Evolutionary conservation across 805 yeast genomes (phyloP).

Genomic region (Saccharomycopsis sp.): DNA sequence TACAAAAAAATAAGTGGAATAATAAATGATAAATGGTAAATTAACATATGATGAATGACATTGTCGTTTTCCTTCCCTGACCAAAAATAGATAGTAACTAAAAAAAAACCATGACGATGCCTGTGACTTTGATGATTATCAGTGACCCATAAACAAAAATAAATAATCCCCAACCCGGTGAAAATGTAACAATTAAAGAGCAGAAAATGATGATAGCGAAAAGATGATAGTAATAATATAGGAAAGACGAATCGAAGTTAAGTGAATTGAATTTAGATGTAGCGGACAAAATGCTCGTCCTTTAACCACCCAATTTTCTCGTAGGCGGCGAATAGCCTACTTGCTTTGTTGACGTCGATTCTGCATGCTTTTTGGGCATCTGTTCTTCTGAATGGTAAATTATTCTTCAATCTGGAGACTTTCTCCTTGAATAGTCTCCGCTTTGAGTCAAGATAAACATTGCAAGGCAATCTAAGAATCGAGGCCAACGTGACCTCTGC

Average conservation of each 20-base stretch:
- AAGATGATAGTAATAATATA: no score
- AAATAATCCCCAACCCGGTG: neutral
- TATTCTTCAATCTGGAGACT: conserved; percentile 62
- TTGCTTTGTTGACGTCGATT: conserved; percentile 94
- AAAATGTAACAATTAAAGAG: neutral
- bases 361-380: conserved; percentile 98
- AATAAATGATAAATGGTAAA: neutral
- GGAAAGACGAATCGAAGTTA: neutral
- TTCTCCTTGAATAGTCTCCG: conserved; percentile 85
- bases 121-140: neutral
- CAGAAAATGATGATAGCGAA: neutral
- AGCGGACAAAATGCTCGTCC: conserved; percentile 58
- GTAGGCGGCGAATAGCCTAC: conserved; percentile 81
- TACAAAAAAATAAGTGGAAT: neutral
- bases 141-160: neutral
- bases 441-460: conserved; percentile 73
- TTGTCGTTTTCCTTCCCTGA: neutral
- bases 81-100: neutral
- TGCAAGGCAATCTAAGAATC: conserved; percentile 81
- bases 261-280: conserved; percentile 12
- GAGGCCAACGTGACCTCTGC: conserved; percentile 86
- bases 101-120: neutral
- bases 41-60: neutral
- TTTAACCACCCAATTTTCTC: conserved; percentile 90
- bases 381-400: conserved; percentile 84